These are phyloP conservation scores for Monascus purpureus DNA, from an alignment of 495 filamentous ascomycete species.

Conservation along the genomic window DNA sequence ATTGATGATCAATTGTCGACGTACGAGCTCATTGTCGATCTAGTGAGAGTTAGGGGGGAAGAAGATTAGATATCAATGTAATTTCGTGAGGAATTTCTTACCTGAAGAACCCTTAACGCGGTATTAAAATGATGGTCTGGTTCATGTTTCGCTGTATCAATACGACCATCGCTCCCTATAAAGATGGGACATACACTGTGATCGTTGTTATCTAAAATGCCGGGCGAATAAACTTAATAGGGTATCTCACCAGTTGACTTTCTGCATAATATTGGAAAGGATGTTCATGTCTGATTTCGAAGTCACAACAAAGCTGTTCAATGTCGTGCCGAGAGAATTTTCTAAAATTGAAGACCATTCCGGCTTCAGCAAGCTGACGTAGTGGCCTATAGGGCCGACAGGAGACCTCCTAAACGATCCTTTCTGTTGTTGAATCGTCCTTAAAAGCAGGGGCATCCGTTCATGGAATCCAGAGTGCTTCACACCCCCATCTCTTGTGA, in stretches of 20 bases:
- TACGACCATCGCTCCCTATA: conserved; percentile 43
- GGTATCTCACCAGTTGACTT: conserved; percentile 34
- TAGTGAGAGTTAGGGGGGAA: conserved; percentile 23
- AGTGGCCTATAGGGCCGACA: conserved; percentile 68
- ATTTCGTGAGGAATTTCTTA: conserved; percentile 10
- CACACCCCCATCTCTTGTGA: conserved; percentile 39
- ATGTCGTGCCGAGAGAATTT: conserved; percentile 43
- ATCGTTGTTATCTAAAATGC: conserved; percentile 8
- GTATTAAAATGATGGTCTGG: conserved; percentile 62
- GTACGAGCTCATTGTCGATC: conserved; percentile 66
- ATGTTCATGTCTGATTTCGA: conserved; percentile 52
- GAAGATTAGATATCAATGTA: conserved; percentile 4
- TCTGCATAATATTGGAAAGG: conserved; percentile 49
- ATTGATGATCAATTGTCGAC: conserved; percentile 70
- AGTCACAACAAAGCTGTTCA: conserved; percentile 70
- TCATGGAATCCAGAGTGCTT: conserved; percentile 41
- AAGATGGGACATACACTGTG: conserved; percentile 43
- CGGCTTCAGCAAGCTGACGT: conserved; percentile 60
- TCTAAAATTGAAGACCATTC: conserved; percentile 81
- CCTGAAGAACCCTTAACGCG: conserved; percentile 59
- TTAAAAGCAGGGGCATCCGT: conserved; percentile 48
- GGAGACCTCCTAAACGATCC: conserved; percentile 51
- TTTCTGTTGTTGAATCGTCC: conserved; percentile 48
- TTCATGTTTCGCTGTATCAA: conserved; percentile 54
- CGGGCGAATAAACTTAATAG: neutral